Percentiles rank a stretch among this genome's conserved stretches.
Evolutionary conservation across 2,329 filamentous ascomycete species (phyloP).

Genomic region (Colletotrichum ledebouriae): DNA sequence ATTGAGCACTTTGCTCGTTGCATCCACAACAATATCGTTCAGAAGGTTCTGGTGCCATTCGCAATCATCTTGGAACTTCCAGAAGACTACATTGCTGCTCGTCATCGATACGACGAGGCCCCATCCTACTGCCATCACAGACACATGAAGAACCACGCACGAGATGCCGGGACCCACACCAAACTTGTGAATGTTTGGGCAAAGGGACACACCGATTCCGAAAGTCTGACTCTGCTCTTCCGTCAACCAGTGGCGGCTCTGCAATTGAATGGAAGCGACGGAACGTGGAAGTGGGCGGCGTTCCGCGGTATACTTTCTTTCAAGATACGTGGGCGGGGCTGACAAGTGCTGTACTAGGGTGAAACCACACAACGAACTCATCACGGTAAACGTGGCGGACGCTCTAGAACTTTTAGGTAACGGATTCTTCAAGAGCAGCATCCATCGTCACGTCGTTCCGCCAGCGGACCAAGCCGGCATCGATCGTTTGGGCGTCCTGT

Average conservation of each 20-base stretch:
- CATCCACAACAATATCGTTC: constrained; percentile 51
- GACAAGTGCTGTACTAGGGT: constrained; percentile 47
- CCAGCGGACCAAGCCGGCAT: constrained; percentile 59
- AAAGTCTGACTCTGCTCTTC: constrained; percentile 69
- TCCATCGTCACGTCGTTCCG: constrained; percentile 59
- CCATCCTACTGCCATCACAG: constrained; percentile 67
- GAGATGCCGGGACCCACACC: constrained; percentile 59
- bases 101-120: constrained; percentile 66
- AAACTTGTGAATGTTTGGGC: constrained; percentile 53
- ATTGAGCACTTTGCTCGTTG: constrained; percentile 54
- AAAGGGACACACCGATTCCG: constrained; percentile 66
- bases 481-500: constrained; percentile 62
- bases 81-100: constrained; percentile 65
- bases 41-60: constrained; percentile 53
- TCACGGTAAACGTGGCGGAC: constrained; percentile 66
- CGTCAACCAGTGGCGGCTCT: constrained; percentile 69
- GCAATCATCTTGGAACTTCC: constrained; percentile 69
- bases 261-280: constrained; percentile 61
- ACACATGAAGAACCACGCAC: constrained; percentile 70
- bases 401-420: constrained; percentile 62
- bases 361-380: constrained; percentile 60
- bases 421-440: constrained; percentile 59
- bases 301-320: too few species aligned
- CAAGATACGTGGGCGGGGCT: too few species aligned
- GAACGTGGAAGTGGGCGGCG: constrained; percentile 60